Percentiles rank a stretch among this genome's conserved stretches.
Evolutionary conservation across 2,329 filamentous ascomycete genomes (phyloP).

Genomic region (Scedosporium boydii): DNA sequence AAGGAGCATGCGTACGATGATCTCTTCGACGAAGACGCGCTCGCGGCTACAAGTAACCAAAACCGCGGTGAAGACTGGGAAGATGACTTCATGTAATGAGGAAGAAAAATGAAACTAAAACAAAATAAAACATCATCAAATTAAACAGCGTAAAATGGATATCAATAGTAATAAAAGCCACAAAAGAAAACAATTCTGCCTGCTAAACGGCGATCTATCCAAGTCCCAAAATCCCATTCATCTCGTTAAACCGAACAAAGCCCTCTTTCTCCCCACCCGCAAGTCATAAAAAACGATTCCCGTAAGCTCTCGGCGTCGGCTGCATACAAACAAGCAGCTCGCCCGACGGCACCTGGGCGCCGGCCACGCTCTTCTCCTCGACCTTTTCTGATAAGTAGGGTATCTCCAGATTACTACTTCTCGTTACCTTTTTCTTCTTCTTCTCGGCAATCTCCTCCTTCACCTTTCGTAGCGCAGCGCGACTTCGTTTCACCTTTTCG

Average conservation of each 20-base stretch:
- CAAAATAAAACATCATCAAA: background rate
- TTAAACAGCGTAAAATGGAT: background rate
- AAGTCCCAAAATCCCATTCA: background rate
- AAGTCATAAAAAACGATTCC: background rate
- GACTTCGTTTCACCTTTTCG: background rate
- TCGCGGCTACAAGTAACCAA: conserved; percentile 74
- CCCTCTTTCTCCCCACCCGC: background rate
- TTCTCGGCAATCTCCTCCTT: background rate
- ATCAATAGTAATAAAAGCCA: background rate
- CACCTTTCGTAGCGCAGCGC: background rate
- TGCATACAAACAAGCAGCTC: conserved; percentile 3
- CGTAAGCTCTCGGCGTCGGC: background rate
- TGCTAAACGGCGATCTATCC: background rate
- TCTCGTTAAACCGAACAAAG: background rate
- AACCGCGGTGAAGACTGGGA: conserved; percentile 67
- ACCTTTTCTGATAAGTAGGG: conserved; percentile 5
- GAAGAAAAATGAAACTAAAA: background rate
- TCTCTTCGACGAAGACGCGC: conserved; percentile 72
- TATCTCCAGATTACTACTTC: background rate
- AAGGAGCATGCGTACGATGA: conserved; percentile 98
- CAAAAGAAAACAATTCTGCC: background rate
- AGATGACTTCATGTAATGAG: conserved; percentile 80
- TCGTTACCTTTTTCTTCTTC: background rate
- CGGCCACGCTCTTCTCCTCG: conserved; percentile 2
- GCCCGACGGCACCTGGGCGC: background rate